phyloP scores from a whole-genome alignment of 495 filamentous ascomycete species.

The Oidiodendron maius region DNA sequence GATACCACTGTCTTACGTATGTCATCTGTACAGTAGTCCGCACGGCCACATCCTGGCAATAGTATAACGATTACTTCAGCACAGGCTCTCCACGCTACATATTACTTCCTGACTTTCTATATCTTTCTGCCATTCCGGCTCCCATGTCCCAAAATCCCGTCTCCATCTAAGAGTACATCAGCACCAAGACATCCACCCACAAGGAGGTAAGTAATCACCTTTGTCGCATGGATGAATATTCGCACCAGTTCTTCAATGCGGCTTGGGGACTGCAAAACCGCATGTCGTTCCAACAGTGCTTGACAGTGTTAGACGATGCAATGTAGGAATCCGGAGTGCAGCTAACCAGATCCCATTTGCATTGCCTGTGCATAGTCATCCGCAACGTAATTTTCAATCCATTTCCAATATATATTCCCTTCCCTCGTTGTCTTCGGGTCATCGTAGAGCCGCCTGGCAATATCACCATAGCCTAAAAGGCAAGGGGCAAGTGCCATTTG shows the following conservation, averaged over 20 bases:
- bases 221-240: slow-evolving; percentile 82
- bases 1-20: too few species aligned
- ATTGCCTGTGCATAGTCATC: slow-evolving; percentile 72
- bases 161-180: slow-evolving; percentile 58
- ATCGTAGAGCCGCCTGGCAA: slow-evolving; percentile 59
- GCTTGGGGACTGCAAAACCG: slow-evolving; percentile 59
- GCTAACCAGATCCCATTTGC: slow-evolving; percentile 57
- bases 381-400: slow-evolving; percentile 81
- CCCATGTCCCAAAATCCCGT: slow-evolving; percentile 88
- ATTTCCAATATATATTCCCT: slow-evolving; percentile 80
- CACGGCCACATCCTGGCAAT: too few species aligned
- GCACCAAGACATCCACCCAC: slow-evolving; percentile 1
- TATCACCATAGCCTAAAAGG: slow-evolving; percentile 76
- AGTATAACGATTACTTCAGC: too few species aligned
- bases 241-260: slow-evolving; percentile 74
- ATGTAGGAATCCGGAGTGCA: neutral
- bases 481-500: slow-evolving; percentile 82
- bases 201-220: slow-evolving; percentile 40
- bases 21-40: too few species aligned
- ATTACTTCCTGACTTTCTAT: too few species aligned
- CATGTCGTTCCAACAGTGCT: slow-evolving; percentile 70
- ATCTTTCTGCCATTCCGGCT: slow-evolving; percentile 23
- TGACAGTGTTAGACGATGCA: neutral
- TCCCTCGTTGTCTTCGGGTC: slow-evolving; percentile 49
- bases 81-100: too few species aligned